Conservation (phyloP, 345 rosid species). For the Eucalyptus pauciflora region DNA sequence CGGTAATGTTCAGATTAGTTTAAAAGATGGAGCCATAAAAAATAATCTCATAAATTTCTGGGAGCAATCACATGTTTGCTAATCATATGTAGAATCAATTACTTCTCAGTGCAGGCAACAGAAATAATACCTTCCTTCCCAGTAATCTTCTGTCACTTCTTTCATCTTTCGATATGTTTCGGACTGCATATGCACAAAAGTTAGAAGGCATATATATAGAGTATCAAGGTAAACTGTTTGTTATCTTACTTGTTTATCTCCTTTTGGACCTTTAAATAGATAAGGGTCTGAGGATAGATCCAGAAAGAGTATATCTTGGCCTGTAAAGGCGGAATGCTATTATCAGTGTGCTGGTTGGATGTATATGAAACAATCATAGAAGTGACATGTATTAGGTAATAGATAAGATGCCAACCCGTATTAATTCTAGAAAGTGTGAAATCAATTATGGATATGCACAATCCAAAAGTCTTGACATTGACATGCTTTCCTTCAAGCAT, state of each 20-base stretch:
- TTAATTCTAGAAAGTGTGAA: slow-evolving; percentile 91
- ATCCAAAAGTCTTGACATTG: slow-evolving; percentile 40
- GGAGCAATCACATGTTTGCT: background rate
- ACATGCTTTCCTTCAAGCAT: slow-evolving; percentile 53
- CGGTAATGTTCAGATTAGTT: background rate
- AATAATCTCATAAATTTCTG: background rate
- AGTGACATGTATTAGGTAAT: background rate
- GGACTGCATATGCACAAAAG: slow-evolving; percentile 34
- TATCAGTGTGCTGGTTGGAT: background rate
- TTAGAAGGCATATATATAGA: background rate
- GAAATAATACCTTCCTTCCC: slow-evolving; percentile 81
- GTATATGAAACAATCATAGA: background rate
- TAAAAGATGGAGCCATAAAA: background rate
- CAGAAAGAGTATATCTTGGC: slow-evolving; percentile 72
- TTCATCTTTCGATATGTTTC: slow-evolving; percentile 92
- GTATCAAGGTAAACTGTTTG: background rate
- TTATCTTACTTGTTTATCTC: slow-evolving; percentile 71
- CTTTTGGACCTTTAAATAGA: slow-evolving; percentile 85
- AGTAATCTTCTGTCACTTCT: slow-evolving; percentile 56
- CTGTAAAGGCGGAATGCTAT: slow-evolving; percentile 14
- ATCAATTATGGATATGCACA: slow-evolving; percentile 68
- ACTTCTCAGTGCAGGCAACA: background rate
- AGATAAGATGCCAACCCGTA: slow-evolving; percentile 37
- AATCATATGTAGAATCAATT: background rate
- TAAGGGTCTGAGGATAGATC: slow-evolving; percentile 84